Evolutionary conservation across 2,329 filamentous ascomycete species (phyloP).

Genomic region (Celoporthe dispersa): DNA sequence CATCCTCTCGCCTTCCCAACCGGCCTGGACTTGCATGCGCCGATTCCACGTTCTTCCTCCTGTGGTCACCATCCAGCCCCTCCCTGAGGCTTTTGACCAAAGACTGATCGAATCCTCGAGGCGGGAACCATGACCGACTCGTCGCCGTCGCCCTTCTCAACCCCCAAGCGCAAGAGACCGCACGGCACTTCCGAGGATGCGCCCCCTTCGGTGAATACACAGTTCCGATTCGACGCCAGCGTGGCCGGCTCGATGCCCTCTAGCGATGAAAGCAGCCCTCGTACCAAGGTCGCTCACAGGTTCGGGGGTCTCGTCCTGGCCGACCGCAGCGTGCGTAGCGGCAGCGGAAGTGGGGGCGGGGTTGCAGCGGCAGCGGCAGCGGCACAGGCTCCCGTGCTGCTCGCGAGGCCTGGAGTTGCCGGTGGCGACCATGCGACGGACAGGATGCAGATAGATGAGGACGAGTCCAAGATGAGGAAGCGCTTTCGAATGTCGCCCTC

Average conservation of each 20-base stretch:
- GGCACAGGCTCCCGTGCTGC: neutral
- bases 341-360: conserved; percentile 49
- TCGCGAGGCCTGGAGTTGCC: neutral
- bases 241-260: conserved; percentile 37
- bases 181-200: conserved; percentile 31
- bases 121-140: conserved; percentile 21
- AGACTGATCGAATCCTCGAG: neutral
- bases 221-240: conserved; percentile 52
- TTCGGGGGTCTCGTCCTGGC: conserved; percentile 55
- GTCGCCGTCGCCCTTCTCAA: conserved; percentile 32
- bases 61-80: neutral
- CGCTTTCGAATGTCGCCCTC: conserved; percentile 20
- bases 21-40: neutral
- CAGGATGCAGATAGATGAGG: conserved; percentile 23
- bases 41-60: neutral
- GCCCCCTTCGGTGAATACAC: conserved; percentile 21
- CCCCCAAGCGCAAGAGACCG: conserved; percentile 38
- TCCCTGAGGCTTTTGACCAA: neutral
- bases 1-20: neutral
- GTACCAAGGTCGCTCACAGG: conserved; percentile 54
- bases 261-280: conserved; percentile 58
- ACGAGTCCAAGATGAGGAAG: conserved; percentile 32
- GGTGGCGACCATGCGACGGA: conserved; percentile 16
- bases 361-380: conserved; percentile 39
- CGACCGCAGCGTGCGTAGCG: conserved; percentile 30